Evolutionary conservation across 208 protist genomes (phyloP).

Genomic region (Leishmania arabica): DNA sequence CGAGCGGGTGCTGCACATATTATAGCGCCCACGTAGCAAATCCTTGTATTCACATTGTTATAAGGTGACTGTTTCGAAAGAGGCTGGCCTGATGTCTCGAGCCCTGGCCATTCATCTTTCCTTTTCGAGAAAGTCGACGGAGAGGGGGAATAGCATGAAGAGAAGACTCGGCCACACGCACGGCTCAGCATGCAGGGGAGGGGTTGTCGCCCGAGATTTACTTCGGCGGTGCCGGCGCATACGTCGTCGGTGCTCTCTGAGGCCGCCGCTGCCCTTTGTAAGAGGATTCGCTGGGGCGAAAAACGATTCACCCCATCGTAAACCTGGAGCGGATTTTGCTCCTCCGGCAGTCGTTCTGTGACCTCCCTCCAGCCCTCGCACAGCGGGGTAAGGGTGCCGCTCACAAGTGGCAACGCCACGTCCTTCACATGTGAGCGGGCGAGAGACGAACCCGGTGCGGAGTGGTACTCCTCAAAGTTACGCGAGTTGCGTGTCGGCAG

Average conservation of each 20-base stretch:
- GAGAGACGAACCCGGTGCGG: not conserved
- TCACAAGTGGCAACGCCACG: not conserved
- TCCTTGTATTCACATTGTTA: not conserved
- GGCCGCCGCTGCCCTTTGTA: not conserved
- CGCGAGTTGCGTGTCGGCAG: too few species aligned
- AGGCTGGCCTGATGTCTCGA: not conserved
- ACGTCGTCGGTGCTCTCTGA: not conserved
- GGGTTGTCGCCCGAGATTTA: not conserved
- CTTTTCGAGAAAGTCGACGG: not conserved
- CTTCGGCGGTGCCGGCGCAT: not conserved
- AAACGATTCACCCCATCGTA: not conserved
- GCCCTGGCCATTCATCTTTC: not conserved
- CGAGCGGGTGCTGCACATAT: not conserved
- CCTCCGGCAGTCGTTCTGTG: not conserved
- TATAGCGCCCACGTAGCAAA: too few species aligned
- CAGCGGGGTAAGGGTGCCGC: not conserved
- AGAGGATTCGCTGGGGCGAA: not conserved
- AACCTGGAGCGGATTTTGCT: not conserved
- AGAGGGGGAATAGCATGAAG: not conserved
- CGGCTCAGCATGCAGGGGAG: not conserved
- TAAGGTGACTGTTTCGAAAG: not conserved
- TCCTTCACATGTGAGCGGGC: not conserved
- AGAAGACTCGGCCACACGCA: not conserved
- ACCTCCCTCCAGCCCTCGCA: not conserved
- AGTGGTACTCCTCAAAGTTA: not conserved